Evolutionary conservation across 2,329 filamentous ascomycete genomes (phyloP), one percentile per base, ranked within the genome.

Genomic region (Raffaelea albimanens): DNA sequence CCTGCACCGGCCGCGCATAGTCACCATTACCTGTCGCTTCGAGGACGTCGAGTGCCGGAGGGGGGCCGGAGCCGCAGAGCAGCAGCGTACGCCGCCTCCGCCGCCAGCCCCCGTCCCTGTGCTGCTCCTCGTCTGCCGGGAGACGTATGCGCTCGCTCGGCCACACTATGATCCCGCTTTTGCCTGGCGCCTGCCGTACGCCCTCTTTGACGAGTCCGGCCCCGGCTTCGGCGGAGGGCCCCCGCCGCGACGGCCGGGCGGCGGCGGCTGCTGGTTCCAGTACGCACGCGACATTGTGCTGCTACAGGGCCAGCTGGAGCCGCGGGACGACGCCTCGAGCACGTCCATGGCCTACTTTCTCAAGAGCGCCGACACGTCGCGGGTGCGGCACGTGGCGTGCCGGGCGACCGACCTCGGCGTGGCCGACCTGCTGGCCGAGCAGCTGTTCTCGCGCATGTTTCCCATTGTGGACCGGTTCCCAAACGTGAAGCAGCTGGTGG

Each of bases 151-250:
- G 19, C 57, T 72, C 8, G 71, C 65, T 2, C 62, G 68, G 23
- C 48, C 52, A 19, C 67, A 66, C 57, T 75, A 75, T 60, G 65
- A 69, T 55, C 65, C 63, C 33, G 59, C 70, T 11, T 74, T 75
- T 54, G 56, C 62, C 44, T 75, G 71, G 71, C 65, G 64, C 49
- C 63, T 70, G 43, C 71, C 69, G 18, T 63, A 61, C 47, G 61
- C 67, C 20, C 59, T 70, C 25, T 59, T 45, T 19, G 44, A 46
- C n/a, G 48, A 47, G 4, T 38, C 33, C n/a, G 38, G 5, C 22
- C 14, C 34, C 8, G 29, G 19, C 58, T 34, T 43, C 44, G 29
- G 25, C 23, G 10, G 20, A n/a, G 18, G 5, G 50, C 53, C 10
- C 40, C 50, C 25, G 25, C 51, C 36, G 43, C 9, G 16, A 34